Conservation (phyloP, 108 stramenopile genomes). For the Nannochloropsis granulata region DNA sequence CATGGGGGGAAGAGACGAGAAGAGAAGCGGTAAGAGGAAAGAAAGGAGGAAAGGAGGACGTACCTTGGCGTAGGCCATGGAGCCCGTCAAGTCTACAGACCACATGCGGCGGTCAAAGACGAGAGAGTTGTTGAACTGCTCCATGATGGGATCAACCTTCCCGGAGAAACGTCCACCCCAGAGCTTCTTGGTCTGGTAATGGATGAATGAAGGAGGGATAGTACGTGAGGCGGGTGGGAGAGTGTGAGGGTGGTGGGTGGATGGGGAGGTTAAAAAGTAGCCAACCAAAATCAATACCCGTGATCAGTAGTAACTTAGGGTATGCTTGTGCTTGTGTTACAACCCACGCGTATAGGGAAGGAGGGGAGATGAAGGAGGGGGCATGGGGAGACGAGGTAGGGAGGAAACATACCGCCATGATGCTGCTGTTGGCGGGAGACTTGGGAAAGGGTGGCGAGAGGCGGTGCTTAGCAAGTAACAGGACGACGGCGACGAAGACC, state of each 20-base stretch:
- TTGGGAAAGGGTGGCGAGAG: not conserved
- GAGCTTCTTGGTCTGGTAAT: constrained; percentile 4
- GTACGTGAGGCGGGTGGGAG: not conserved
- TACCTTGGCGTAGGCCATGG: constrained; percentile 86
- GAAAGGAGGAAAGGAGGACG: constrained; percentile 16
- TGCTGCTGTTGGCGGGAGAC: not conserved
- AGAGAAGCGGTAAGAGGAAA: not conserved
- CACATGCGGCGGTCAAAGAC: constrained; percentile 82
- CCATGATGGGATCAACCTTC: constrained; percentile 97
- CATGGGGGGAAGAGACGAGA: not conserved
- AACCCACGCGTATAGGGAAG: too few species aligned
- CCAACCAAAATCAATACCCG: not conserved
- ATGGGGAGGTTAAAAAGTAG: not conserved
- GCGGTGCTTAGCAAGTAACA: not conserved
- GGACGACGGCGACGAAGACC: not conserved
- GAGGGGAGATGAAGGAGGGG: too few species aligned
- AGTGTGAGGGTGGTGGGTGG: not conserved
- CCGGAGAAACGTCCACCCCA: constrained; percentile 93
- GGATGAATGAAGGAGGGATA: not conserved
- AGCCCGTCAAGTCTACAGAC: constrained; percentile 83
- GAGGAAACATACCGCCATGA: not conserved
- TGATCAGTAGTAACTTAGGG: too few species aligned
- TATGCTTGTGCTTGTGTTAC: too few species aligned
- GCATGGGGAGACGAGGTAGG: too few species aligned
- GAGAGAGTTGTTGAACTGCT: constrained; percentile 94